Evolutionary conservation across 306 rosid species (phyloP), one percentile per base, ranked within the genome.

Genomic region (Trifolium repens): DNA sequence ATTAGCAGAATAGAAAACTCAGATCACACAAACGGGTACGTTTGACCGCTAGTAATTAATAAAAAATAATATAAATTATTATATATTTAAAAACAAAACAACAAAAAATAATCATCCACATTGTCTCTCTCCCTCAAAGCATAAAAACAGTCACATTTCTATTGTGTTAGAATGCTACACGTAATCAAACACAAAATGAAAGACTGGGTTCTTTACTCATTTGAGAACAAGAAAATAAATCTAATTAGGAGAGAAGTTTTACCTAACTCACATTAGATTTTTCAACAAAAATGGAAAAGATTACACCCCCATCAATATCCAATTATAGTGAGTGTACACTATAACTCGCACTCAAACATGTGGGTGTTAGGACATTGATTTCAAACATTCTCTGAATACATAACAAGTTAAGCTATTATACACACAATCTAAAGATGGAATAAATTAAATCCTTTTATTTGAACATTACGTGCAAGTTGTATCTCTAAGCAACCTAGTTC

Each of bases 381-480:
- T 85, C 67, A 90, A 60, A 34, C 66, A 90, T 49, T 88, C 93
- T 68, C 91, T 87, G 61, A 94, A 89, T 69, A 89, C 79, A 30
- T 4, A 4, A 30, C 4, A 30, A 30, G 34, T 4, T 5, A 30
- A 30, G 34, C 4, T 30, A 30, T 30, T 3, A 30, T 30, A 27
- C 32, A 37, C 9, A 37, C 40, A 37, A 37, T 37, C 9, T 1
- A 37, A 37, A 37, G 40, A 37, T 37, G 40, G 9, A 37, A 37
- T 8, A 37, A 37, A 5, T 5, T 8, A 37, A 37, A 5, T 5
- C 8, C 40, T 37, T 37, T 37, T 35, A 5, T 37, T 37, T 7
- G 8, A 37, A 22, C 24, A 22, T 22, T 22, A 22, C 24, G 40
- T 7, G 42, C 9, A 39, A 39, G 2, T 39, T 8, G 2, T 39